These are phyloP conservation scores for Afroboletus lepidellus DNA, from an alignment of 1,284 basidiomycete genomes.

Conservation along the genomic window DNA sequence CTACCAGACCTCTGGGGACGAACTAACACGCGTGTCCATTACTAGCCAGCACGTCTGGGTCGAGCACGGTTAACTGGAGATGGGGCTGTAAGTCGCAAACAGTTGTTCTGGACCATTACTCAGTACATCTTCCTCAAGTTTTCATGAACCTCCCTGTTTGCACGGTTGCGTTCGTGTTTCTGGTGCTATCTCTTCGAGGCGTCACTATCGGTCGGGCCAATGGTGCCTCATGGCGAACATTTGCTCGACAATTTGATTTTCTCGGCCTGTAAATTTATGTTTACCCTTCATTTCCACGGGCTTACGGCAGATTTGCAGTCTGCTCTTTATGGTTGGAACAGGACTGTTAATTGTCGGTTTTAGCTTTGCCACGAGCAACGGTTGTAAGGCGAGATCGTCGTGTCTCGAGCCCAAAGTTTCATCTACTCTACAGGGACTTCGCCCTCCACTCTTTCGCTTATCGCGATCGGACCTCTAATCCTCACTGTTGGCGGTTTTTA, in stretches of 20 bases:
- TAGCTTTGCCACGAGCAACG: conserved; percentile 63
- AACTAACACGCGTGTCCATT: conserved; percentile 11
- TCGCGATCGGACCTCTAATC: conserved; percentile 52
- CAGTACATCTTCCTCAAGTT: conserved; percentile 44
- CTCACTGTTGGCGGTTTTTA: conserved; percentile 61
- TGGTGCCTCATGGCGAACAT: conserved; percentile 53
- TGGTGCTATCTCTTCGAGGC: conserved; percentile 55
- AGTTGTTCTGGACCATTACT: conserved; percentile 7
- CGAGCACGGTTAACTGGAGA: conserved; percentile 57
- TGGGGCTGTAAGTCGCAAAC: conserved; percentile 68
- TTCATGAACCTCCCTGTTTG: conserved; percentile 80
- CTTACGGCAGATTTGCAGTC: conserved; percentile 39
- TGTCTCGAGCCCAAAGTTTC: conserved; percentile 10
- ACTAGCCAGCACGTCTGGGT: conserved; percentile 17
- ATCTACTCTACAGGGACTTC: conserved; percentile 50
- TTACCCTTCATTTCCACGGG: conserved; percentile 15
- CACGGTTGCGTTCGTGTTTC: conserved; percentile 53
- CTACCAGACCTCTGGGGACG: conserved; percentile 14
- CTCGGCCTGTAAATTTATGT: conserved; percentile 59
- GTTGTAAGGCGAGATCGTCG: conserved; percentile 52
- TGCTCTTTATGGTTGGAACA: conserved; percentile 74
- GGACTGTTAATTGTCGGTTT: conserved; percentile 73
- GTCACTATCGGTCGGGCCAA: conserved; percentile 46
- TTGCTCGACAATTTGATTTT: conserved; percentile 66
- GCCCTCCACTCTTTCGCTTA: conserved; percentile 57